phyloP scores from a whole-genome alignment of 225 moss, liverwort and hornwort genomes.

The Lunularia cruciata region DNA sequence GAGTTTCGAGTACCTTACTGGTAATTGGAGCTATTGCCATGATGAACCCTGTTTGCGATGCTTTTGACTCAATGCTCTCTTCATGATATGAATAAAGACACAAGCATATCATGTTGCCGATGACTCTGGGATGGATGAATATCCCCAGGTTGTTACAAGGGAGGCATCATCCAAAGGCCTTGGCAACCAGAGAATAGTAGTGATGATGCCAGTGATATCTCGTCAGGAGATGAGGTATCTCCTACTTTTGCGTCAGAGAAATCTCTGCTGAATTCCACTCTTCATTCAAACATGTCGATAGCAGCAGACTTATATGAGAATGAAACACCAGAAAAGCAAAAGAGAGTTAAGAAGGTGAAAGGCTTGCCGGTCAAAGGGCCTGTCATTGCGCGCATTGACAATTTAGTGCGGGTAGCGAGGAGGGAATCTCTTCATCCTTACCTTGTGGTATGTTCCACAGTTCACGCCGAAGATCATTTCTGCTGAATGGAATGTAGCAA shows the following conservation, averaged over 20 bases:
- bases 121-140: not conserved
- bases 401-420: constrained; percentile 36
- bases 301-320: constrained; percentile 20
- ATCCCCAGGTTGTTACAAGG: constrained; percentile 51
- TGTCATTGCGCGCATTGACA: constrained; percentile 43
- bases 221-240: constrained; percentile 31
- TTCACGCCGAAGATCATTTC: no score
- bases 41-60: not conserved
- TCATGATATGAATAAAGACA: no score
- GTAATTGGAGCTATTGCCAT: constrained; percentile 18
- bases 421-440: constrained; percentile 66
- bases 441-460: constrained; percentile 63
- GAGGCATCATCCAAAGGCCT: constrained; percentile 78
- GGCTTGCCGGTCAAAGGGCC: constrained; percentile 40
- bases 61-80: not conserved
- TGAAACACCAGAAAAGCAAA: constrained; percentile 7
- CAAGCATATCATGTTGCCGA: no score
- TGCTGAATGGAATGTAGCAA: no score
- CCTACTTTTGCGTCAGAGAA: constrained; percentile 8
- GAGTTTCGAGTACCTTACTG: constrained; percentile 65
- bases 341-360: constrained; percentile 7
- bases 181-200: constrained; percentile 51
- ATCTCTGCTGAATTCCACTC: not conserved
- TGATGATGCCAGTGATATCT: constrained; percentile 44
- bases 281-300: not conserved